These are phyloP conservation scores for Tuber brumale DNA, from an alignment of 495 filamentous ascomycete genomes.

Conservation along the genomic window DNA sequence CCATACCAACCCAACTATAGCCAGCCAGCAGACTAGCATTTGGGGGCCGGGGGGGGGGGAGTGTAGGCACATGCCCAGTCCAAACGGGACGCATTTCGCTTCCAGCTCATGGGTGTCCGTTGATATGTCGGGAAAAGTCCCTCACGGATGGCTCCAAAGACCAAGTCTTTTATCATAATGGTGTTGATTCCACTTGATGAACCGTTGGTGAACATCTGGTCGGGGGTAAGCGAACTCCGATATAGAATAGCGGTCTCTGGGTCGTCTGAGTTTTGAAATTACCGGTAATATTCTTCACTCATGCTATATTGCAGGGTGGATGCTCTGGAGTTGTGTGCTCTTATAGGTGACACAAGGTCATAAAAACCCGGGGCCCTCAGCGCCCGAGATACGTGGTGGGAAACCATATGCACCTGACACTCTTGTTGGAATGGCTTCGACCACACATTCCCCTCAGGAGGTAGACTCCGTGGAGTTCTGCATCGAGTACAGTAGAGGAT, in stretches of 20 bases:
- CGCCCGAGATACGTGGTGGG: neutral
- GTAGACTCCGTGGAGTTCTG: neutral
- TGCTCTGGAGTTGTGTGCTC: neutral
- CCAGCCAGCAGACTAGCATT: neutral
- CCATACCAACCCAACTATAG: neutral
- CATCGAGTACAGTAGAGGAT: neutral
- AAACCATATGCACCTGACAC: neutral
- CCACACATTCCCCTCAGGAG: neutral
- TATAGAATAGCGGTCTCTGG: neutral
- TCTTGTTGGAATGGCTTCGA: neutral
- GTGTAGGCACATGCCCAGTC: neutral
- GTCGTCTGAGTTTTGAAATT: neutral
- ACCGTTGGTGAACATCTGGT: neutral
- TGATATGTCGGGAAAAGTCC: conserved; percentile 3
- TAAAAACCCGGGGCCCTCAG: neutral
- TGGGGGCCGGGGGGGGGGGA: neutral
- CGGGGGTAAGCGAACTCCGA: neutral
- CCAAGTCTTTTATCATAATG: neutral
- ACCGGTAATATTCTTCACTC: neutral
- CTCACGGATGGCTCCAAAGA: neutral
- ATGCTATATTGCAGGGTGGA: neutral
- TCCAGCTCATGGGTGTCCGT: neutral
- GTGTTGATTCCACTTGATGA: neutral
- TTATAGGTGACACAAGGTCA: neutral
- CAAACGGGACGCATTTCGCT: neutral